Evolutionary conservation across 1,139 yeast species (phyloP).

Genomic region (Blastobotrys malaysiensis): DNA sequence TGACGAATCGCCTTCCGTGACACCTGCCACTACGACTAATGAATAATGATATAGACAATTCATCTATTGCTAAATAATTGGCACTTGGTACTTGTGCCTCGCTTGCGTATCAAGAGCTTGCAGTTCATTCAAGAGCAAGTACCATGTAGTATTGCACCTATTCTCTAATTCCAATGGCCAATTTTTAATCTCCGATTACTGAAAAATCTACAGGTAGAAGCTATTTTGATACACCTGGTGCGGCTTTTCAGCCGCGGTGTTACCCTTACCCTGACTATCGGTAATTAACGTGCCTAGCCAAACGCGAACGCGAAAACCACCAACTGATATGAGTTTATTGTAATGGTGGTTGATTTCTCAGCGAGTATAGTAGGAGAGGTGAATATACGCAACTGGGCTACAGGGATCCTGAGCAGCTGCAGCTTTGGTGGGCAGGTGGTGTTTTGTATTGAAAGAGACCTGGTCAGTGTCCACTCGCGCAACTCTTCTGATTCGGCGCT

Average conservation of each 20-base stretch:
- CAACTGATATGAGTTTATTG: neutral
- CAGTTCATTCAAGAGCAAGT: too few species aligned
- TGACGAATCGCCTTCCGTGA: neutral
- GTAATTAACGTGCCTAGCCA: too few species aligned
- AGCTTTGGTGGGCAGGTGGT: neutral
- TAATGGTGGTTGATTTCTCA: slow-evolving; percentile 1
- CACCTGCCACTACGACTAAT: neutral
- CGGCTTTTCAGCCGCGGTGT: too few species aligned
- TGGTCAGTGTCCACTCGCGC: neutral
- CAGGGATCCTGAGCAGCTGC: slow-evolving; percentile 4
- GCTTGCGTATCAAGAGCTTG: too few species aligned
- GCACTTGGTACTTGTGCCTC: too few species aligned
- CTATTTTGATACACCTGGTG: too few species aligned
- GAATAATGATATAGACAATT: neutral
- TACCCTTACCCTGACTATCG: too few species aligned
- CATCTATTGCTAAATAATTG: neutral
- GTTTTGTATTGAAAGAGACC: neutral
- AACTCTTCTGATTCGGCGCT: neutral
- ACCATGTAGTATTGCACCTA: too few species aligned
- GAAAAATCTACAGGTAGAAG: too few species aligned
- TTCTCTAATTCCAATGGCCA: too few species aligned
- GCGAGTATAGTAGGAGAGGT: slow-evolving; percentile 3
- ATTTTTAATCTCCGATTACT: too few species aligned
- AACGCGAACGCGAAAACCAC: too few species aligned
- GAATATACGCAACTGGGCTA: slow-evolving; percentile 3